Percentiles rank a stretch among this genome's conserved stretches.
phyloP scores from a whole-genome alignment of 1,284 basidiomycete species.

The Pulchroboletus neoregius region DNA sequence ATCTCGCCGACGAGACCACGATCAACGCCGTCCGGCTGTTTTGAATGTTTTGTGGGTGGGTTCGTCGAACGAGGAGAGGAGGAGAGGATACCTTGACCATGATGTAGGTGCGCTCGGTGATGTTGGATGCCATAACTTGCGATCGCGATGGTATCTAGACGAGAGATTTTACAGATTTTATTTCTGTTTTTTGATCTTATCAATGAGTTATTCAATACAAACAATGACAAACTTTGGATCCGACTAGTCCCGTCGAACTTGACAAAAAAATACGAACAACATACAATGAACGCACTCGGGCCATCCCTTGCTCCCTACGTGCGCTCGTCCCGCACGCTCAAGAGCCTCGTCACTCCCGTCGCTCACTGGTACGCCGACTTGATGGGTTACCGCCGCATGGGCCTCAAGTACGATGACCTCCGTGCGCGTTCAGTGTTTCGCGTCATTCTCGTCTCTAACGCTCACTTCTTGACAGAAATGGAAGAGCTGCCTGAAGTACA shows the following conservation, averaged over 20 bases:
- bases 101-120: constrained; percentile 77
- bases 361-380: constrained; percentile 83
- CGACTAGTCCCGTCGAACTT: constrained; percentile 16
- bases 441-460: constrained; percentile 5
- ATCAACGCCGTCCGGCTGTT: constrained; percentile 94
- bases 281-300: constrained; percentile 62
- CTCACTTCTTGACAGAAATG: constrained; percentile 50
- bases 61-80: neutral
- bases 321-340: constrained; percentile 64
- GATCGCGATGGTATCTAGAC: constrained; percentile 26
- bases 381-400: constrained; percentile 84
- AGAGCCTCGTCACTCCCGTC: constrained; percentile 70
- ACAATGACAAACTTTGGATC: constrained; percentile 34
- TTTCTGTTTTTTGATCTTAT: constrained; percentile 27
- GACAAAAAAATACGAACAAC: neutral
- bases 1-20: constrained; percentile 93
- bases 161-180: constrained; percentile 19
- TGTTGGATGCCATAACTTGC: constrained; percentile 33
- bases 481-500: constrained; percentile 87
- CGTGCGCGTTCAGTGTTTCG: constrained; percentile 45
- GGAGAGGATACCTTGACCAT: constrained; percentile 73
- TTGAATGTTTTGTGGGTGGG: constrained; percentile 1
- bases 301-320: constrained; percentile 78
- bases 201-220: constrained; percentile 23
- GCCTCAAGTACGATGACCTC: constrained; percentile 94